phyloP scores from a whole-genome alignment of 192 early-diverging fungal species.

The Kappamyces sp. region DNA sequence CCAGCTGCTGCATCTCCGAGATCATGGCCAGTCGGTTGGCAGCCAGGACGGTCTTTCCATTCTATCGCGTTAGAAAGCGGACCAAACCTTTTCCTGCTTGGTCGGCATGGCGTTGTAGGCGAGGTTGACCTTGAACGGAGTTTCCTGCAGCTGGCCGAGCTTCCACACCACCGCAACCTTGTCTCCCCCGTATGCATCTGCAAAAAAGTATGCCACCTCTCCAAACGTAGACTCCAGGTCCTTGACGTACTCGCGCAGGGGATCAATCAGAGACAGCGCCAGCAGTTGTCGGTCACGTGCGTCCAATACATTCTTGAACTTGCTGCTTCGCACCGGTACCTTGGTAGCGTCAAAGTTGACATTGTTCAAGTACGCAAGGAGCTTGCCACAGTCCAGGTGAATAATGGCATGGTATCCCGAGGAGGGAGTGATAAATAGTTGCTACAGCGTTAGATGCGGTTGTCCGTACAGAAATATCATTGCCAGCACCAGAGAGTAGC shows the following conservation, averaged over 20 bases:
- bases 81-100: conserved; percentile 14
- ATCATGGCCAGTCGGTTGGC: neutral
- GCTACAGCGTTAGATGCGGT: conserved; percentile 31
- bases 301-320: conserved; percentile 68
- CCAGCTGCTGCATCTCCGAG: neutral
- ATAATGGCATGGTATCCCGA: conserved; percentile 73
- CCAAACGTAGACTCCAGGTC: conserved; percentile 63
- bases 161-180: conserved; percentile 68
- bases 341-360: conserved; percentile 24
- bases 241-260: conserved; percentile 58
- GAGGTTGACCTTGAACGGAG: conserved; percentile 58
- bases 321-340: conserved; percentile 33
- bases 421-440: conserved; percentile 76
- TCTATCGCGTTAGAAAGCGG: neutral
- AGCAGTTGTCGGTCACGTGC: conserved; percentile 38
- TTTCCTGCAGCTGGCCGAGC: conserved; percentile 23
- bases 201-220: conserved; percentile 62
- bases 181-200: conserved; percentile 69
- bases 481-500: conserved; percentile 27
- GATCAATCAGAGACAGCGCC: conserved; percentile 67
- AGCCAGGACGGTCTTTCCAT: conserved; percentile 2
- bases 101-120: conserved; percentile 54
- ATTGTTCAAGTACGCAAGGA: conserved; percentile 28
- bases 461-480: conserved; percentile 12
- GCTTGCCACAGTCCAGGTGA: conserved; percentile 48